A percentile compares a stretch with the other conserved stretches of the same genome.
phyloP scores from a whole-genome alignment of 306 rosid genomes.

The Leucaena leucocephala region DNA sequence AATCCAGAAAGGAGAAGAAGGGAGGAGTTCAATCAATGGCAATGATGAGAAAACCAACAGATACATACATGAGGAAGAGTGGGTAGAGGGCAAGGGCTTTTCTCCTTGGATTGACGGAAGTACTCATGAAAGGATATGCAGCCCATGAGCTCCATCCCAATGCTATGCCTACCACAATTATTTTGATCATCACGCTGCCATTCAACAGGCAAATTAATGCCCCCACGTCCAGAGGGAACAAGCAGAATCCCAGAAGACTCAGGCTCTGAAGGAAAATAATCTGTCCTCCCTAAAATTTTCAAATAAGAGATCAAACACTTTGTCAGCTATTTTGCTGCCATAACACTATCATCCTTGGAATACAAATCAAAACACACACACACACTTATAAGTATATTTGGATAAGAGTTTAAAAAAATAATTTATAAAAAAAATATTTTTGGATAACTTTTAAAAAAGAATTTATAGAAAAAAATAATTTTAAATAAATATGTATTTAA shows the following conservation, averaged over 20 bases:
- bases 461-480: no score
- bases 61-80: slow-evolving; percentile 95
- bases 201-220: slow-evolving; percentile 92
- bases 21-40: slow-evolving; percentile 68
- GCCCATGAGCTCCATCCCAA: slow-evolving; percentile 99
- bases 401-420: no score
- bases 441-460: no score
- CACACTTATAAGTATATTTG: no score
- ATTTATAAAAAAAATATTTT: no score
- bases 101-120: slow-evolving; percentile 97
- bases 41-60: slow-evolving; percentile 95
- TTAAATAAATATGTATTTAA: no score
- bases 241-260: slow-evolving; percentile 93
- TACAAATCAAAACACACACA: not conserved
- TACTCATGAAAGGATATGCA: slow-evolving; percentile 97
- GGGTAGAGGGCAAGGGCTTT: slow-evolving; percentile 99
- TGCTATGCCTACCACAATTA: slow-evolving; percentile 76
- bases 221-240: slow-evolving; percentile 91
- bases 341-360: not conserved
- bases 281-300: slow-evolving; percentile 81
- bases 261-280: slow-evolving; percentile 97
- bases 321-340: slow-evolving; percentile 10
- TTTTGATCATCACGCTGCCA: slow-evolving; percentile 72
- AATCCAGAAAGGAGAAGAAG: no score
- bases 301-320: slow-evolving; percentile 18